Evolutionary conservation across 2,329 filamentous ascomycete species (phyloP), one percentile per base, ranked within the genome.

Genomic region (Cyclaneusma minus): DNA sequence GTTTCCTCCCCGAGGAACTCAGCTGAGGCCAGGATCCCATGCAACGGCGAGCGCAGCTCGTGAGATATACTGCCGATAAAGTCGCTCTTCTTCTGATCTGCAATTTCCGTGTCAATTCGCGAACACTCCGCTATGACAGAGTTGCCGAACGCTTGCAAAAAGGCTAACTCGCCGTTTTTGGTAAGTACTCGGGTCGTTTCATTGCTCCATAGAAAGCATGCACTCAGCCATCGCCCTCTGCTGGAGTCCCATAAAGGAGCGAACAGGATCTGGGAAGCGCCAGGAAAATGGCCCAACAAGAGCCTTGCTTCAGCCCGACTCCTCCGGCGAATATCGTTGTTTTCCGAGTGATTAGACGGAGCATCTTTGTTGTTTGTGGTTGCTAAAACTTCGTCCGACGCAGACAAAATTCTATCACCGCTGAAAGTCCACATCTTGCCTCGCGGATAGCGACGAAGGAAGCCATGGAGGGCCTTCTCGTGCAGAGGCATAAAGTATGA

Each of bases 31-130:
- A 70, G 43, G 21, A 71, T 68, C 2, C 66, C 66, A 32, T 71
- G 64, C 2, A 70, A 41, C 0, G 66, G 66, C 4, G 57, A 64
- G 16, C 66, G 51, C 9, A 70, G 41, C 29, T 70, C 66, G 39
- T 71, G 66, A 11, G 62, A 68, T 34, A 71, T 67, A 15, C 59
- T 66, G 2, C 62, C 64, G 21, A 71, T 66, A 31, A 70, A 69
- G 7, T 65, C 64, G 1, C 59, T 58, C 35, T 70, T 71, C 21
- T 64, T 63, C 12, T 55, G 53, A 29, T 63, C 57, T 3, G 56
- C 59, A 16, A 58, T 57, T 18, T 60, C 45, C 1, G 61, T 62
- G 31, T 68, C 61, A 24, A 68, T 51, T n/a, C 63, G 51, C 0
- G 58, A 58, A 5, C 68, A 50, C 29, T 71, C 62, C 8, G 57